These are phyloP conservation scores for Rhizoclosmatium sp. DNA, from an alignment of 192 early-diverging fungal species.

Conservation along the genomic window DNA sequence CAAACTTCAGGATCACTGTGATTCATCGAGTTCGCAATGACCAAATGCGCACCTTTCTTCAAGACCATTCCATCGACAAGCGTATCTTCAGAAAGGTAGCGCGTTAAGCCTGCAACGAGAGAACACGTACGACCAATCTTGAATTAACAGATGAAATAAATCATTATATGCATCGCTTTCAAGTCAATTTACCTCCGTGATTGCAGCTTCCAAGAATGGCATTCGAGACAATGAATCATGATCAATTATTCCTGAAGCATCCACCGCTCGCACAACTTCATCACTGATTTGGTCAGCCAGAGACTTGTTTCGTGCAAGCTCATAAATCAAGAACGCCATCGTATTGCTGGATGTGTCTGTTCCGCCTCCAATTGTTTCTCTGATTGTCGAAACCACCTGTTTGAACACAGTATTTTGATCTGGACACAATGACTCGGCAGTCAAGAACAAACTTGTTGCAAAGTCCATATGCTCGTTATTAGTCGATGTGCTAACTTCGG, in stretches of 20 bases:
- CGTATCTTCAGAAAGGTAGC: neutral
- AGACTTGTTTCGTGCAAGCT: neutral
- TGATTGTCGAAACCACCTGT: neutral
- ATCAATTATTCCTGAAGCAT: no score
- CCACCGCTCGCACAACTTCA: neutral
- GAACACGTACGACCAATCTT: no score
- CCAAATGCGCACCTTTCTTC: neutral
- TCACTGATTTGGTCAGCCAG: neutral
- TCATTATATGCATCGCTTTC: neutral
- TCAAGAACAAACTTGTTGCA: no score
- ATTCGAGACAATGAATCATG: neutral
- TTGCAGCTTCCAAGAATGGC: slow-evolving; percentile 2
- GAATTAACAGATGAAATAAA: neutral
- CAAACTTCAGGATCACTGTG: neutral
- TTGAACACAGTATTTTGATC: no score
- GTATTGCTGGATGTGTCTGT: neutral
- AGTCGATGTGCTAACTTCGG: no score
- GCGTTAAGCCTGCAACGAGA: no score
- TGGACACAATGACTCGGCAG: no score
- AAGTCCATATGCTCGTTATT: no score
- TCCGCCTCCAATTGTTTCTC: neutral
- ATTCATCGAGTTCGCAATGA: neutral
- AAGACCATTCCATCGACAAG: neutral
- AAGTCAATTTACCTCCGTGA: neutral
- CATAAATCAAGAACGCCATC: slow-evolving; percentile 5